phyloP scores from a whole-genome alignment of 495 filamentous ascomycete genomes.

The Amorphotheca resinae region DNA sequence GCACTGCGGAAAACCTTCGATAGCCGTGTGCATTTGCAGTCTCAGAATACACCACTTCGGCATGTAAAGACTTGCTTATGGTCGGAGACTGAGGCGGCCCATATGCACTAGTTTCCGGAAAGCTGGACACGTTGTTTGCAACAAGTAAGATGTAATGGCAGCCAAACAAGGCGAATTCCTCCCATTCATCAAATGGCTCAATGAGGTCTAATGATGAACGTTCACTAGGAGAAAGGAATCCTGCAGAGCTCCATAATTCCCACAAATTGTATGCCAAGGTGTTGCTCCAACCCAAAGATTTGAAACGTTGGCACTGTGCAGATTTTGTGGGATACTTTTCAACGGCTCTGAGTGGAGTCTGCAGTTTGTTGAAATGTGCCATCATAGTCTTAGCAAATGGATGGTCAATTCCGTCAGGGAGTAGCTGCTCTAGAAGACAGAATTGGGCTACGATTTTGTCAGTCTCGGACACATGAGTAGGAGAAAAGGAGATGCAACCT shows the following conservation, averaged over 20 bases:
- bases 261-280: slow-evolving; percentile 55
- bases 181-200: slow-evolving; percentile 92
- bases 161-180: slow-evolving; percentile 80
- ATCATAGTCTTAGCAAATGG: slow-evolving; percentile 87
- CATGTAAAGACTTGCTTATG: neutral
- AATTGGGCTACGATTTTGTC: slow-evolving; percentile 35
- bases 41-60: slow-evolving; percentile 8
- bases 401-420: slow-evolving; percentile 62
- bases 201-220: slow-evolving; percentile 46
- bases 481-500: slow-evolving; percentile 30
- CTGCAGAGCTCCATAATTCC: slow-evolving; percentile 62
- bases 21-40: slow-evolving; percentile 17
- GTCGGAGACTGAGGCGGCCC: neutral
- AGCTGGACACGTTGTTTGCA: slow-evolving; percentile 27
- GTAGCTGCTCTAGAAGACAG: slow-evolving; percentile 79
- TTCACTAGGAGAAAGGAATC: slow-evolving; percentile 43
- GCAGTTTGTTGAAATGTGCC: slow-evolving; percentile 66
- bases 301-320: slow-evolving; percentile 56
- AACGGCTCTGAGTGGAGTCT: slow-evolving; percentile 62
- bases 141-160: slow-evolving; percentile 77
- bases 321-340: slow-evolving; percentile 51
- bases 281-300: slow-evolving; percentile 46
- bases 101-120: neutral
- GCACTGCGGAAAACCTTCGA: slow-evolving; percentile 16
- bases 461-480: slow-evolving; percentile 11